A percentile compares a stretch with the other conserved stretches of the same genome.
These are phyloP conservation scores for Vickermania spadyakhi DNA, from an alignment of 208 protist genomes.

Conservation along the genomic window DNA sequence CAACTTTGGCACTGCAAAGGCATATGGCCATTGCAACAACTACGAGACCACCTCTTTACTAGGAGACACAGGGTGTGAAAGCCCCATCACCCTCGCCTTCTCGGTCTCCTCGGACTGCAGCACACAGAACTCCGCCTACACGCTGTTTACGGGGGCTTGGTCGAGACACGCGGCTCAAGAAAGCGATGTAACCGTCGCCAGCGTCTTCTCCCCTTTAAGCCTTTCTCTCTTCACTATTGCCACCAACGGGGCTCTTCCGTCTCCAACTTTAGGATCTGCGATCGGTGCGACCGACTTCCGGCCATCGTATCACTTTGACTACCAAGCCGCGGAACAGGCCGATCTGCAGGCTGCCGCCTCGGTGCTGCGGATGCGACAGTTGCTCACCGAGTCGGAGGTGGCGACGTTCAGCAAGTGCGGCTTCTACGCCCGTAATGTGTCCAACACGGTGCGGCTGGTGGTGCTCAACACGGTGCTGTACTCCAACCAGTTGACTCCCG, in stretches of 20 bases:
- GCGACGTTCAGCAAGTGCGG: conserved; percentile 14
- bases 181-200: background rate
- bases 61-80: conserved; percentile 19
- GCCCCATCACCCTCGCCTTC: conserved; percentile 12
- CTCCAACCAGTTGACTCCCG: conserved; percentile 9
- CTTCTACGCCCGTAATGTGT: conserved; percentile 20
- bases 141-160: conserved; percentile 20
- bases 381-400: conserved; percentile 13
- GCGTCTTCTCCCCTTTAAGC: conserved; percentile 14
- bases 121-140: conserved; percentile 6
- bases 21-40: conserved; percentile 4
- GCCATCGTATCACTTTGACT: conserved; percentile 31
- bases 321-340: conserved; percentile 2
- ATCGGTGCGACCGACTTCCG: conserved; percentile 35
- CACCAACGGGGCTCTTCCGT: background rate
- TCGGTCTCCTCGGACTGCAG: conserved; percentile 13
- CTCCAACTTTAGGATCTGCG: conserved; percentile 9
- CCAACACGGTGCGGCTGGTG: conserved; percentile 19
- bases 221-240: conserved; percentile 6
- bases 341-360: conserved; percentile 8
- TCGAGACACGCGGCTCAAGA: conserved; percentile 17
- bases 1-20: conserved; percentile 14
- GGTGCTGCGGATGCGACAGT: conserved; percentile 6
- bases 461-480: conserved; percentile 35
- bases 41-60: conserved; percentile 1